Conservation (phyloP, 257 asterid genomes). For the Lithospermum erythrorhizon region DNA sequence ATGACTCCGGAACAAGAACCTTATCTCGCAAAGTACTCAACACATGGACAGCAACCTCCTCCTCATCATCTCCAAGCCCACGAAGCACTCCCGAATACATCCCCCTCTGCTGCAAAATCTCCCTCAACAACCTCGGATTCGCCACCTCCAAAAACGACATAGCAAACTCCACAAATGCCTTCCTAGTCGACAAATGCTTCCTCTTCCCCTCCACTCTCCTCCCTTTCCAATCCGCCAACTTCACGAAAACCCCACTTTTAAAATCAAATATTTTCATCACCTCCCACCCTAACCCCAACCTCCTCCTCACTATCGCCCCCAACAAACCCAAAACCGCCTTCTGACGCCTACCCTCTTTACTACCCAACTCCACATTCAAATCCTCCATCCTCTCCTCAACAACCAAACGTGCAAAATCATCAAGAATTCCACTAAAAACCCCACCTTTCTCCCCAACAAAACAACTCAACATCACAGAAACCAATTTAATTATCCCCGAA, state of each 20-base stretch:
- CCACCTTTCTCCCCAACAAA: conserved; percentile 18
- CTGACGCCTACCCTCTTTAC: conserved; percentile 63
- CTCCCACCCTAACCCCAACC: conserved; percentile 62
- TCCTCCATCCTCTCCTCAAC: conserved; percentile 55
- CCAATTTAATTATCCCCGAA: conserved; percentile 32
- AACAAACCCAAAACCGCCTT: conserved; percentile 46
- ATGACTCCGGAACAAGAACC: conserved; percentile 64
- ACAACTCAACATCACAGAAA: conserved; percentile 45
- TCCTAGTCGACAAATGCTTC: conserved; percentile 53
- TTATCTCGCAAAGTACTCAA: conserved; percentile 46
- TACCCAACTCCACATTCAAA: conserved; percentile 55
- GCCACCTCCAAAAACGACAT: conserved; percentile 78
- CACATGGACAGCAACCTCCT: conserved; percentile 46
- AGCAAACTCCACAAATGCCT: conserved; percentile 63
- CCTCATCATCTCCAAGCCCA: conserved; percentile 78
- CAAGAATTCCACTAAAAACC: conserved; percentile 26
- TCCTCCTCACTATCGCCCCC: conserved; percentile 55
- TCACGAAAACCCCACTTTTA: conserved; percentile 36
- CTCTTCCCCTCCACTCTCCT: conserved; percentile 27
- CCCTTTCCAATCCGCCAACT: conserved; percentile 64
- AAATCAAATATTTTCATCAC: conserved; percentile 66
- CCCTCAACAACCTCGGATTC: conserved; percentile 65
- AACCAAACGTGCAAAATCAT: conserved; percentile 48
- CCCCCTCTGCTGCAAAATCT: conserved; percentile 73
- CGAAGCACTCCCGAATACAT: conserved; percentile 86